phyloP scores from a whole-genome alignment of 257 asterid species.

The Paraleonurus japonicus region DNA sequence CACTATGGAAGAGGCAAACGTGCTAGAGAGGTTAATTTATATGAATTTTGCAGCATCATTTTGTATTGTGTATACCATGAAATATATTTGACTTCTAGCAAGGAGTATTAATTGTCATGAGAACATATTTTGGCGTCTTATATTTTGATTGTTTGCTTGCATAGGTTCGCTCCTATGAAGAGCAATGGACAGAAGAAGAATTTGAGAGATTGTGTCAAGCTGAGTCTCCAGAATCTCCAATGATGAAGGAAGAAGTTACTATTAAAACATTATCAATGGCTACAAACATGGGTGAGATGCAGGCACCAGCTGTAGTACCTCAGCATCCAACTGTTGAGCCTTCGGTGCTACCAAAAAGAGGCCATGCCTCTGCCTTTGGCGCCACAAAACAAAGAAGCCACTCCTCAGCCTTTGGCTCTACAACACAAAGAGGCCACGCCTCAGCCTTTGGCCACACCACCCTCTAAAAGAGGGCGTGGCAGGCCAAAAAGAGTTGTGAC shows the following conservation, averaged over 20 bases:
- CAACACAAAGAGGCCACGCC: conserved; percentile 7
- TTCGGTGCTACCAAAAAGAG: conserved; percentile 8
- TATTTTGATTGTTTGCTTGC: conserved; percentile 29
- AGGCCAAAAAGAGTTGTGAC: conserved; percentile 76
- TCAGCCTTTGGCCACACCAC: conserved; percentile 37
- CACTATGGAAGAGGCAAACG: conserved; percentile 99
- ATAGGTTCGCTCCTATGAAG: conserved; percentile 96
- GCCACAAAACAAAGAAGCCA: conserved; percentile 5
- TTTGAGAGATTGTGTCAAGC: conserved; percentile 90
- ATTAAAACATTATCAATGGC: conserved; percentile 44
- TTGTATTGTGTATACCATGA: background rate
- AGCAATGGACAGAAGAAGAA: conserved; percentile 98
- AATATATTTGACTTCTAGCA: conserved; percentile 6
- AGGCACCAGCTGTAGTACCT: conserved; percentile 22
- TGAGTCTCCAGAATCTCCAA: conserved; percentile 79
- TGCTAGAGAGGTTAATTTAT: conserved; percentile 82
- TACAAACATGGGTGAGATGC: conserved; percentile 44
- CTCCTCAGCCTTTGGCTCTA: background rate
- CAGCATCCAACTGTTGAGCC: conserved; percentile 39
- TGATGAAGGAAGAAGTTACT: conserved; percentile 46
- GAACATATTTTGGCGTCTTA: background rate
- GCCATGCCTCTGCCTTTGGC: background rate
- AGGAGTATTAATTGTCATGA: background rate
- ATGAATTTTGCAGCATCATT: conserved; percentile 19
- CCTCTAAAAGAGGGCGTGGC: conserved; percentile 93